A percentile compares a stretch with the other conserved stretches of the same genome.
Conservation (phyloP, 371 early-diverging fungal genomes). For the Batrachochytrium dendrobatidis region DNA sequence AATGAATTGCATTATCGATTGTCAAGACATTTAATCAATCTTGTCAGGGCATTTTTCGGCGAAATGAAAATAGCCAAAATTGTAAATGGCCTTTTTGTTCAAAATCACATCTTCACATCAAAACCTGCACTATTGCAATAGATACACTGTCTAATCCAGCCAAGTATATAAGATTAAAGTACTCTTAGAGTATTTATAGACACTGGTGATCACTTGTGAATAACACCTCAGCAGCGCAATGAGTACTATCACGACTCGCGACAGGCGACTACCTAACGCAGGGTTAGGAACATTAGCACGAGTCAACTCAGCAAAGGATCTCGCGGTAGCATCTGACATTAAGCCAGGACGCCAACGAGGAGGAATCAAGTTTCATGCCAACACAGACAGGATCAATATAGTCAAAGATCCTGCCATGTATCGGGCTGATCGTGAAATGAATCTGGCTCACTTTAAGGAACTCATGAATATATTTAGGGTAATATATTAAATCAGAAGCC, state of each 20-base stretch:
- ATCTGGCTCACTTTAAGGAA: conserved; percentile 36
- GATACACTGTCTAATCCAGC: too few relatives aligned
- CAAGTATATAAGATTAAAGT: neutral
- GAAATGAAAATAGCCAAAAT: too few relatives aligned
- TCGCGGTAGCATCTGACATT: neutral
- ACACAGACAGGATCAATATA: conserved; percentile 22
- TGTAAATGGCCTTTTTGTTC: too few relatives aligned
- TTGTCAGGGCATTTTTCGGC: too few relatives aligned
- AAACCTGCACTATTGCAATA: too few relatives aligned
- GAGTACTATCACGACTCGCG: neutral
- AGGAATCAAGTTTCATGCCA: conserved; percentile 7
- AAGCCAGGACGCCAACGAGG: neutral
- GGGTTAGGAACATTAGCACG: neutral
- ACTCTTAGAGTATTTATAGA: neutral
- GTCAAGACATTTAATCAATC: too few relatives aligned
- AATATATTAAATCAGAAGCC: too few relatives aligned
- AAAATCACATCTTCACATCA: too few relatives aligned
- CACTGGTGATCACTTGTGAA: neutral
- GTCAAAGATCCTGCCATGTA: conserved; percentile 33
- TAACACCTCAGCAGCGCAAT: neutral
- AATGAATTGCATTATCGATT: neutral
- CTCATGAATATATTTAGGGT: conserved; percentile 40
- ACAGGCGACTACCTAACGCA: neutral
- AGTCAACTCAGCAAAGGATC: neutral
- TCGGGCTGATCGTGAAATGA: conserved; percentile 39